Conservation (phyloP, 2,329 filamentous ascomycete species). For the Zymoseptoria brevis region DNA sequence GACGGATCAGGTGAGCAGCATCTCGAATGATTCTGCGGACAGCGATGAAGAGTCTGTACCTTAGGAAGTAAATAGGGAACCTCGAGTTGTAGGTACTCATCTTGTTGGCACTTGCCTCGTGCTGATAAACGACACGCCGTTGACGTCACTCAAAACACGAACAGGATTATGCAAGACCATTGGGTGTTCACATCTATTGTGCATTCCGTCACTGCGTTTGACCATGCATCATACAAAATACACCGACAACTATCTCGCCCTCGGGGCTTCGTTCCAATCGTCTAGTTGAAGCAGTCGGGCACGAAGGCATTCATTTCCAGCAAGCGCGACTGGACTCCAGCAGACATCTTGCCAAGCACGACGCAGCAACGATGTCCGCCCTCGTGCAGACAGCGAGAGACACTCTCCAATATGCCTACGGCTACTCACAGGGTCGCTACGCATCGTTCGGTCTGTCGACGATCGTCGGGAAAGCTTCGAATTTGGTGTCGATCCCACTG, state of each 20-base stretch:
- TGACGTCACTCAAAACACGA: background rate
- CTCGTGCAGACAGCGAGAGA: constrained; percentile 21
- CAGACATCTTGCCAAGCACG: background rate
- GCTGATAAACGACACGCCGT: too few species aligned
- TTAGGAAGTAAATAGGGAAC: background rate
- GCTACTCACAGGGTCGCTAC: constrained; percentile 27
- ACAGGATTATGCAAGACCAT: background rate
- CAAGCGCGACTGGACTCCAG: background rate
- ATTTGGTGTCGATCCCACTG: constrained; percentile 28
- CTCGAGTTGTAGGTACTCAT: too few species aligned
- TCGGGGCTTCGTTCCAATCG: background rate
- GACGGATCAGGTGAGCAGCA: background rate
- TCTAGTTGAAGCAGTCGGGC: background rate
- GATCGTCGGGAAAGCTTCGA: constrained; percentile 22
- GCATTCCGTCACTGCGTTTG: background rate
- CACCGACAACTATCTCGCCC: background rate
- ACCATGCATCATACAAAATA: background rate
- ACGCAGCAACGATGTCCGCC: constrained; percentile 6
- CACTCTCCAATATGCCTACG: constrained; percentile 19
- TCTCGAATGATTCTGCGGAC: background rate
- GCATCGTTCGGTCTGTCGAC: constrained; percentile 21
- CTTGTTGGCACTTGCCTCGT: too few species aligned
- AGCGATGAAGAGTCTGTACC: too few species aligned
- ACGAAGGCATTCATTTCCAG: background rate
- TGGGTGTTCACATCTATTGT: background rate